phyloP scores from a whole-genome alignment of 768 basidiomycete genomes.

The Botryobasidium botryosum region DNA sequence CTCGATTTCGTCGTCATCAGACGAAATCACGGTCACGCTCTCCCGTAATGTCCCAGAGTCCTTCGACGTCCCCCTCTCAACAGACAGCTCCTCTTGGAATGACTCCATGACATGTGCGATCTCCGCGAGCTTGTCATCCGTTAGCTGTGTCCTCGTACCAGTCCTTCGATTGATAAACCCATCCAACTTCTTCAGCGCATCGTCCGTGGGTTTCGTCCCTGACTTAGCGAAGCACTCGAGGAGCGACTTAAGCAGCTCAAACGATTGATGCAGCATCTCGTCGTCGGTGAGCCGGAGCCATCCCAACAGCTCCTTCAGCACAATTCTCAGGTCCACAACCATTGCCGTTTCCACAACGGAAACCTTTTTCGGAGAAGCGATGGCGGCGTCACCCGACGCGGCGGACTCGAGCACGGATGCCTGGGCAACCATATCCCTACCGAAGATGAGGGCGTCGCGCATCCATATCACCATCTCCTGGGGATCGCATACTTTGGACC shows the following conservation, averaged over 20 bases:
- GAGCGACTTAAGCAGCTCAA: constrained; percentile 62
- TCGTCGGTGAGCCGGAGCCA: constrained; percentile 91
- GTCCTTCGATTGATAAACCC: constrained; percentile 18
- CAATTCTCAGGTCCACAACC: constrained; percentile 58
- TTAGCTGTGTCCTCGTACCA: constrained; percentile 6
- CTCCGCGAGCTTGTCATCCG: background rate
- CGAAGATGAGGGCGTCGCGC: constrained; percentile 94
- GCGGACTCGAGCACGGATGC: constrained; percentile 65
- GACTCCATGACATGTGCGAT: background rate
- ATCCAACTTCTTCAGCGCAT: constrained; percentile 45
- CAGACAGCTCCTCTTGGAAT: constrained; percentile 15
- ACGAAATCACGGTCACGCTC: too few relatives aligned
- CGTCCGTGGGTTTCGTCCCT: constrained; percentile 35
- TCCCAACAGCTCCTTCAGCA: constrained; percentile 58
- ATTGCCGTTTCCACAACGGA: constrained; percentile 57
- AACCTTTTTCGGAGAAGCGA: constrained; percentile 27
- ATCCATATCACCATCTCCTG: constrained; percentile 91
- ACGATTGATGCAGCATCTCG: constrained; percentile 81
- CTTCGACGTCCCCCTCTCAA: constrained; percentile 15
- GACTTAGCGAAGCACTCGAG: constrained; percentile 55
- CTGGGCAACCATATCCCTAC: constrained; percentile 66
- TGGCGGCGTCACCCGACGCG: constrained; percentile 16
- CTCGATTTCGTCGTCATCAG: constrained; percentile 2
- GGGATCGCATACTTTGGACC: constrained; percentile 67
- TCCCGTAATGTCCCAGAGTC: background rate